Conservation (phyloP, 192 early-diverging fungal genomes). For the Podila minutissima region DNA sequence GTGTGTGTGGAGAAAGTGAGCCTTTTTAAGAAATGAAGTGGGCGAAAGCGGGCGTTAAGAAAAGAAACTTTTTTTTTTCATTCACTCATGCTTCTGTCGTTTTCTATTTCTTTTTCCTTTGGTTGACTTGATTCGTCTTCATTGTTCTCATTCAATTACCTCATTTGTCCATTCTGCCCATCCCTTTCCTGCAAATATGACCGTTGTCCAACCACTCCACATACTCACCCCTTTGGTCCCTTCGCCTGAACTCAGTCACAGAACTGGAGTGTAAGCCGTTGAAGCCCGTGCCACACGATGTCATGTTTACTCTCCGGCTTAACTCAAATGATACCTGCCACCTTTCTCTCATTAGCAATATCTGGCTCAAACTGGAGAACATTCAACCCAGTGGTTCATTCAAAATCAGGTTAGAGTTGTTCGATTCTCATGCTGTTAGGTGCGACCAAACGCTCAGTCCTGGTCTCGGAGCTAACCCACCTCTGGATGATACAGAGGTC, state of each 20-base stretch:
- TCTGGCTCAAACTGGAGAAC: slow-evolving; percentile 81
- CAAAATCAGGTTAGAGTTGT: slow-evolving; percentile 65
- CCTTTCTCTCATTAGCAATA: slow-evolving; percentile 54
- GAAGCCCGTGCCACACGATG: slow-evolving; percentile 9
- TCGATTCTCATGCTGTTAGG: too few relatives aligned
- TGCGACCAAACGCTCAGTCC: too few relatives aligned
- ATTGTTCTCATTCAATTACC: neutral
- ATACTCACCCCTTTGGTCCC: slow-evolving; percentile 59
- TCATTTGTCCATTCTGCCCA: neutral
- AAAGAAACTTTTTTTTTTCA: too few relatives aligned
- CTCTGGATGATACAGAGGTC: slow-evolving; percentile 55
- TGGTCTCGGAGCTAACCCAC: neutral
- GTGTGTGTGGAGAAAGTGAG: too few relatives aligned
- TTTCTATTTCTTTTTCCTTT: too few relatives aligned
- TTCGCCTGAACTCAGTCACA: slow-evolving; percentile 54
- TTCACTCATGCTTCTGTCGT: too few relatives aligned
- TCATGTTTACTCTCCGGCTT: neutral
- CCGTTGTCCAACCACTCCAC: slow-evolving; percentile 41
- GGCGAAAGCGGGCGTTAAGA: too few relatives aligned
- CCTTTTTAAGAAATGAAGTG: neutral
- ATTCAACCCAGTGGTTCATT: slow-evolving; percentile 82
- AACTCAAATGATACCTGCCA: neutral
- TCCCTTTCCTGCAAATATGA: slow-evolving; percentile 11
- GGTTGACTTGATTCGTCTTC: neutral
- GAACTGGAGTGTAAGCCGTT: slow-evolving; percentile 31